A percentile compares a stretch with the other conserved stretches of the same genome.
phyloP scores from a whole-genome alignment of 2,329 filamentous ascomycete genomes.

The Cytospora mali region DNA sequence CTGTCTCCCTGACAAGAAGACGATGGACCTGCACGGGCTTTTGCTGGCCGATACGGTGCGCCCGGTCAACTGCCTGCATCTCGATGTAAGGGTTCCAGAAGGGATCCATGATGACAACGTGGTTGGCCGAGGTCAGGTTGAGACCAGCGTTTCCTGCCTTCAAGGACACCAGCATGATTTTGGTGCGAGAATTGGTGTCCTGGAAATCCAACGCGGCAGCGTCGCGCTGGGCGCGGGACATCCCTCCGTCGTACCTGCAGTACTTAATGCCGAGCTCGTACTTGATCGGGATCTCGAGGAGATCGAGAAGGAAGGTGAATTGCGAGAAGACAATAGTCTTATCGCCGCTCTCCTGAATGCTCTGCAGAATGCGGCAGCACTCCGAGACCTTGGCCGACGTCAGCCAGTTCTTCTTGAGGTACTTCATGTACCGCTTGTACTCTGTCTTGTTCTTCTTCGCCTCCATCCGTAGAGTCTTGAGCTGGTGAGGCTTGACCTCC shows the following conservation, averaged over 20 bases:
- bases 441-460: constrained; percentile 65
- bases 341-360: constrained; percentile 55
- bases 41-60: constrained; percentile 83
- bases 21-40: constrained; percentile 77
- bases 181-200: constrained; percentile 55
- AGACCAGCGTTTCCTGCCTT: constrained; percentile 84
- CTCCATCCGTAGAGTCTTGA: constrained; percentile 62
- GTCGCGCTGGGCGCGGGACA: constrained; percentile 68
- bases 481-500: constrained; percentile 41
- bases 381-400: constrained; percentile 76
- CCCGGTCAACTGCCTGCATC: constrained; percentile 88
- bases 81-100: constrained; percentile 96
- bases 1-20: constrained; percentile 73
- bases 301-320: constrained; percentile 77
- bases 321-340: constrained; percentile 84
- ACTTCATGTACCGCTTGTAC: constrained; percentile 69
- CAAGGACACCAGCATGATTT: constrained; percentile 76
- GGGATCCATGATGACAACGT: constrained; percentile 84
- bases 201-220: constrained; percentile 67
- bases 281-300: constrained; percentile 72
- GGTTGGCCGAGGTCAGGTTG: constrained; percentile 80
- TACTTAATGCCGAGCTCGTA: constrained; percentile 56
- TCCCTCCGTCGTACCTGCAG: constrained; percentile 75
- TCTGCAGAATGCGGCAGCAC: constrained; percentile 64
- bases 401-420: constrained; percentile 69